Conservation (phyloP, 2,329 filamentous ascomycete species). For the Chalaropsis thielavioides region DNA sequence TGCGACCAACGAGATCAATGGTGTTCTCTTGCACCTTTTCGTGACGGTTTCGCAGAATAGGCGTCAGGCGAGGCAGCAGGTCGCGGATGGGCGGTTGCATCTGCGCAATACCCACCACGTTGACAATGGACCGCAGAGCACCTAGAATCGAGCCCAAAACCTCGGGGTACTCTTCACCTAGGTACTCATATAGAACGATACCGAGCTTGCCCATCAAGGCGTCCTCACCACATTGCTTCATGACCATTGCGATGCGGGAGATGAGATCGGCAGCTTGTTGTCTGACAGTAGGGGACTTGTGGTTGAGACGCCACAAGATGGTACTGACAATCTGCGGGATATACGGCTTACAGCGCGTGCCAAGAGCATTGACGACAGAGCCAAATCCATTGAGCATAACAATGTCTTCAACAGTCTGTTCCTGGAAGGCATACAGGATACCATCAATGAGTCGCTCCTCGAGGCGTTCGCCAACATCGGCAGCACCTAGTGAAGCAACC, state of each 20-base stretch:
- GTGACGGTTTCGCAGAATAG: conserved; percentile 95
- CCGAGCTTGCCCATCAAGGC: conserved; percentile 90
- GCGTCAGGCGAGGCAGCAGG: conserved; percentile 81
- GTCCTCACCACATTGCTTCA: conserved; percentile 97
- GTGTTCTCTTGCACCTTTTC: conserved; percentile 99
- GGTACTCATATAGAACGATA: conserved; percentile 89
- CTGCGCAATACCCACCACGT: conserved; percentile 90
- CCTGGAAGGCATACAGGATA: conserved; percentile 91
- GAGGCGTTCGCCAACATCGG: conserved; percentile 81
- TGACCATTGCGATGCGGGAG: conserved; percentile 92
- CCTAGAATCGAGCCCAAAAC: conserved; percentile 93
- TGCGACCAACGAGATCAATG: conserved; percentile 93
- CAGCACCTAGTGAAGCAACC: conserved; percentile 79
- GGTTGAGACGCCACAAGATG: conserved; percentile 91
- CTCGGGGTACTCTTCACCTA: conserved; percentile 96
- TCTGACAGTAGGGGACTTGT: conserved; percentile 91
- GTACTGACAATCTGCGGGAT: conserved; percentile 93
- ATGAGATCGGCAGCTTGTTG: conserved; percentile 96
- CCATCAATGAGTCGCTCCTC: conserved; percentile 92
- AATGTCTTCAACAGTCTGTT: conserved; percentile 91
- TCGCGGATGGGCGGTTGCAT: conserved; percentile 99
- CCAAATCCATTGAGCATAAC: conserved; percentile 96
- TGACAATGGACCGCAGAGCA: conserved; percentile 88
- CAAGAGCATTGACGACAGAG: conserved; percentile 89
- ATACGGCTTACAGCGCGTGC: conserved; percentile 88